Evolutionary conservation across 2,329 filamentous ascomycete species (phyloP), one percentile per base, ranked within the genome.

Genomic region (Alternaria alternata): DNA sequence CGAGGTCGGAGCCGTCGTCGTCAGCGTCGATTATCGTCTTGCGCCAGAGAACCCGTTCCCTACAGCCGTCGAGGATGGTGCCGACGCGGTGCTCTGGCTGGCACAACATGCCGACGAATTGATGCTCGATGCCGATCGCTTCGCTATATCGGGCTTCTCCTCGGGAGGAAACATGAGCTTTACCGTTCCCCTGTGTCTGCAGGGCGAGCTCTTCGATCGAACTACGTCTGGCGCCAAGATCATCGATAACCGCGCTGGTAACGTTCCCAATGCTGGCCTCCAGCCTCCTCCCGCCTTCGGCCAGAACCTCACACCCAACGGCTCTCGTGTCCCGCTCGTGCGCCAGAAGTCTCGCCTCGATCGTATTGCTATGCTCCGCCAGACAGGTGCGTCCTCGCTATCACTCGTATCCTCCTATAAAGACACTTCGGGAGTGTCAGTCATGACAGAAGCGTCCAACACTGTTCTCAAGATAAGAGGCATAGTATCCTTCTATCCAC

Each of bases 11-110:
- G 87, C 87, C 4, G 83, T 89, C 5, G 83, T 89, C 20, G 84
- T 88, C 57, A 85, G 83, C 60, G 87, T 89, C 56, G 85, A 85
- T 58, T 89, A 89, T 68, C 83, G 87, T 16, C 81, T 84, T 18
- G 87, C 87, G 0, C 87, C 87, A 4, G 87, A 89, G 69, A 78
- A 84, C 61, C 86, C 87, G 0, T 89, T 89, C 65, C 87, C 87
- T 2, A 86, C 84, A 0, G 86, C 87, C 0, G 87, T 89, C 3
- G 87, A 89, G 64, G 87, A 90, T 63, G 86, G 87, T 20, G 87
- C 87, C 7, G 86, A 88, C 59, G 86, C 87, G 2, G 76, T 90
- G 20, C 77, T 88, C 5, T 88, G 86, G 74, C 80, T 89, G 5
- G 82, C 86, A 34, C 76, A 82, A 30, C 79, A 89, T 68, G 85